These are phyloP conservation scores for Cyberlindnera maritima DNA, from an alignment of 805 yeast species.

Conservation along the genomic window DNA sequence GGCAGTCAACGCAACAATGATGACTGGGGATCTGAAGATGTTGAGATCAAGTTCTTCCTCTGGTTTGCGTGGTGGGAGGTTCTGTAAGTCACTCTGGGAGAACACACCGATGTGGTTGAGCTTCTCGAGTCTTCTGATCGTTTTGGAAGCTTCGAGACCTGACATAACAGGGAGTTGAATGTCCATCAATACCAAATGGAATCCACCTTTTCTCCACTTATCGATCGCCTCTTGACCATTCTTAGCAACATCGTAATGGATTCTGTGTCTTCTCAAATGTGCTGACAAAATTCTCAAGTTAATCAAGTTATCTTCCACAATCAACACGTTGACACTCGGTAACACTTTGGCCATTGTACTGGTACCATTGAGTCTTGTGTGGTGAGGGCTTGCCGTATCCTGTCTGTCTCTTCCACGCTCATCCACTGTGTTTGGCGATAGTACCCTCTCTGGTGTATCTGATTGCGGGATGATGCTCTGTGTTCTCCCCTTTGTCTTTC, in stretches of 20 bases:
- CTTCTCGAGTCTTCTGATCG: conserved; percentile 80
- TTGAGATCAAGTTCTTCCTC: conserved; percentile 58
- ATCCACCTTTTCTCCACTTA: conserved; percentile 92
- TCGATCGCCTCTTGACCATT: conserved; percentile 95
- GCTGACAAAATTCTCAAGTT: conserved; percentile 91
- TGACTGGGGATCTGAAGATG: conserved; percentile 89
- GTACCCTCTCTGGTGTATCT: conserved; percentile 4
- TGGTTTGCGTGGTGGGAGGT: conserved; percentile 27
- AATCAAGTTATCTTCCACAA: conserved; percentile 95
- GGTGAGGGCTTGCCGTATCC: conserved; percentile 2
- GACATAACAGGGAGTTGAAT: conserved; percentile 94
- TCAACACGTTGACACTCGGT: conserved; percentile 85
- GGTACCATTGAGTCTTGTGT: conserved; percentile 14
- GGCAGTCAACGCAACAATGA: conserved; percentile 95
- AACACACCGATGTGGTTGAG: conserved; percentile 68
- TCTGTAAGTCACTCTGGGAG: conserved; percentile 25
- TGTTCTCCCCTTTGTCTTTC: background rate
- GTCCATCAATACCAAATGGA: conserved; percentile 94
- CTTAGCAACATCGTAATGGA: conserved; percentile 81
- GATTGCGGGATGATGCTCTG: background rate
- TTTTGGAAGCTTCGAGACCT: conserved; percentile 93
- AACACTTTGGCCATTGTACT: conserved; percentile 55
- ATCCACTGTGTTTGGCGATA: conserved; percentile 7
- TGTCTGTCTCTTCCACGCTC: background rate
- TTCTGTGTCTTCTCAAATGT: conserved; percentile 79